Conservation (phyloP, 1,284 basidiomycete species). For the Nidula niveotomentosa region DNA sequence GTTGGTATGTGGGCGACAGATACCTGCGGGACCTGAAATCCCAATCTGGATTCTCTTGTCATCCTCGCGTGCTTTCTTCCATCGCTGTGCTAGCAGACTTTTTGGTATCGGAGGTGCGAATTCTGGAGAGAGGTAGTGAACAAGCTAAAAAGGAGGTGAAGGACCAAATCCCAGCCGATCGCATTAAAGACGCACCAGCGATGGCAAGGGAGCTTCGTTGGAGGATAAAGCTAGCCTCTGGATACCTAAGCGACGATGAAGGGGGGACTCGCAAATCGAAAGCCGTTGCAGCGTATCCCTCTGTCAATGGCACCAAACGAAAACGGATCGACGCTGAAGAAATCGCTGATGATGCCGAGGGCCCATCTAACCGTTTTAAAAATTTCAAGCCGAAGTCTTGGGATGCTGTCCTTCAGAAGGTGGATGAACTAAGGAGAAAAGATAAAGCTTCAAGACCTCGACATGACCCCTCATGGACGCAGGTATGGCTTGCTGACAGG, state of each 20-base stretch:
- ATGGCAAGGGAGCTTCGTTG: conserved; percentile 82
- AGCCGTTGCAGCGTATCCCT: conserved; percentile 8
- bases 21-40: conserved; percentile 72
- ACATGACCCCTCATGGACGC: conserved; percentile 37
- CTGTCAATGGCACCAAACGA: conserved; percentile 45
- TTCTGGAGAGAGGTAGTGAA: conserved; percentile 66
- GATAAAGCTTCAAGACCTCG: conserved; percentile 33
- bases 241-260: conserved; percentile 72
- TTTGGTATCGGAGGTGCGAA: conserved; percentile 74
- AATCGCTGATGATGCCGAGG: conserved; percentile 23
- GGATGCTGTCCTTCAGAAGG: conserved; percentile 50
- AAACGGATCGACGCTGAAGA: conserved; percentile 43
- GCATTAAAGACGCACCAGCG: conserved; percentile 75
- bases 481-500: conserved; percentile 28
- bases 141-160: conserved; percentile 68
- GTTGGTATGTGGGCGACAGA: conserved; percentile 88
- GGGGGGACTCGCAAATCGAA: conserved; percentile 25
- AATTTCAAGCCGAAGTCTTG: conserved; percentile 69
- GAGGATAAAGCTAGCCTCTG: conserved; percentile 68
- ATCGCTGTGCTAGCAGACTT: conserved; percentile 73
- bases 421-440: conserved; percentile 33
- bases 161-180: conserved; percentile 80
- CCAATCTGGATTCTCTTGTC: conserved; percentile 49
- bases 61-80: conserved; percentile 68
- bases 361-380: conserved; percentile 40